Base-by-base conservation (phyloP, 768 basidiomycete genomes). In the Lactarius sp. region DNA sequence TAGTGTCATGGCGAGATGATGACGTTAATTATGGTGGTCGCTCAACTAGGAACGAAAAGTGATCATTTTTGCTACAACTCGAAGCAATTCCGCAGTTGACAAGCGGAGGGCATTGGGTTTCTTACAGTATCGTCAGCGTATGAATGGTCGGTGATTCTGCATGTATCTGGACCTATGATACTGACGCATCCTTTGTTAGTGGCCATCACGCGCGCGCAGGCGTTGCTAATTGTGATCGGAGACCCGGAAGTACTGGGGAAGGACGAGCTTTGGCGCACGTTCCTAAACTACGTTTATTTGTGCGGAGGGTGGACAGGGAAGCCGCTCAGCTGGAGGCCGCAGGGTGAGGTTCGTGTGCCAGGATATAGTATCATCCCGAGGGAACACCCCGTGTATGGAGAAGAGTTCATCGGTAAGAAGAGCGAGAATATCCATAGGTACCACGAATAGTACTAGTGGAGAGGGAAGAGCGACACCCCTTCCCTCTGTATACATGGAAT, bases 171-270 rank as follows among this genome's bases (percentile, higher is more conserved):
- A 20, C 18, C 49, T 20, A 13, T 56, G 33, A 22, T 9, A 6
- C 53, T 44, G 20, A 61, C 44, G 18, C 6, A 44, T 6, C 42
- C 46, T 20, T 8, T 33, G 51, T 8, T 57, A 87, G 86, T 89
- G 39, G 84, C 86, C 5, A 72, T 89, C 14, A 89, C 86, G 0
- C 83, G 86, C 13, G 85, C 85, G 0, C 80, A 86, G 70, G 82
- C 85, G 0, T 74, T 88, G 5, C 78, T 88, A 14, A 81, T 87
- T 64, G 74, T 87, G 52, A 72, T 88, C 53, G 86, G 86, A 4
- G 82, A 88, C 69, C 82, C 86, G 0, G 71, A 73, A 4, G 79
- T 85, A 4, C 78, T 87, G 5, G 80, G 78, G 3, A 77, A 85
- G 37, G 85, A 86, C 68, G 81, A 80, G 0, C 72, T 85, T 1